phyloP scores from a whole-genome alignment of 2,329 filamentous ascomycete genomes.

The Phoma herbarum region DNA sequence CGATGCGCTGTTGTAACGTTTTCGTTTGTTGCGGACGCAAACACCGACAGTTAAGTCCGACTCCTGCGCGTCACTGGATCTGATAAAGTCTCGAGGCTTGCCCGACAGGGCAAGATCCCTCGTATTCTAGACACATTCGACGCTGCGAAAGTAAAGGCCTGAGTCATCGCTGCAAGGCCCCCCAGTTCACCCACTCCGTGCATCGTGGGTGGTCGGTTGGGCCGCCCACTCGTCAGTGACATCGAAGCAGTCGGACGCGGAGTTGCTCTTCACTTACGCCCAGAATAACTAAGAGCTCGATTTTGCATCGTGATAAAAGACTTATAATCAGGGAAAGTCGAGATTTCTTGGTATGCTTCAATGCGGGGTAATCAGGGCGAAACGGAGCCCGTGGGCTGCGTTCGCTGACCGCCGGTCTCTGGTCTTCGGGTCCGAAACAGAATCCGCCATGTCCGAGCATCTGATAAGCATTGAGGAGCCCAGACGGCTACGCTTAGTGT shows the following conservation, averaged over 20 bases:
- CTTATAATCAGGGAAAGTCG: slow-evolving; percentile 1
- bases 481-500: not conserved
- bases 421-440: slow-evolving; percentile 1
- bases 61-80: slow-evolving; percentile 11
- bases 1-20: not conserved
- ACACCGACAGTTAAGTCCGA: slow-evolving; percentile 13
- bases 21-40: slow-evolving; percentile 1
- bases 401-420: not conserved
- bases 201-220: not conserved
- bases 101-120: slow-evolving; percentile 1
- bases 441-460: slow-evolving; percentile 9
- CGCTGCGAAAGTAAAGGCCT: slow-evolving; percentile 2
- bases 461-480: not conserved
- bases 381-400: slow-evolving; percentile 7
- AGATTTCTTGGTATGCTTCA: not conserved
- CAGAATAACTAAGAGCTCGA: not conserved
- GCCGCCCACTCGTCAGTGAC: not conserved
- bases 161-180: slow-evolving; percentile 15
- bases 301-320: not conserved
- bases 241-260: slow-evolving; percentile 2
- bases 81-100: slow-evolving; percentile 3
- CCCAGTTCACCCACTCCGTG: not conserved
- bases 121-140: slow-evolving; percentile 5
- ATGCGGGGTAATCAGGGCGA: not conserved
- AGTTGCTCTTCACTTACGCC: not conserved